phyloP scores from a whole-genome alignment of 805 yeast genomes.

The Zygosaccharomyces pseudorouxii region DNA sequence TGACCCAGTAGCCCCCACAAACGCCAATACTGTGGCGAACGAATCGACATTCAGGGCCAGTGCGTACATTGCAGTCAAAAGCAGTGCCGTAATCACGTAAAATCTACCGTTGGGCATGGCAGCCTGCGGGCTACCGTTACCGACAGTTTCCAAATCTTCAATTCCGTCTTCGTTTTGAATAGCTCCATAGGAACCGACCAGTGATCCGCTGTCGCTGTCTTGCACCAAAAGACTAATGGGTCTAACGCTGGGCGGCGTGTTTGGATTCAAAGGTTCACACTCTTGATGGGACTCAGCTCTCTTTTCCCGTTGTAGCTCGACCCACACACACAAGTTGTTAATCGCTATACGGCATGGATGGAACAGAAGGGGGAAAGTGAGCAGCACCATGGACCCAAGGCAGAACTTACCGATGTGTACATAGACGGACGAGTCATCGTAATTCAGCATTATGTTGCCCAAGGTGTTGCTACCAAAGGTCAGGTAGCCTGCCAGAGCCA shows the following conservation, averaged over 20 bases:
- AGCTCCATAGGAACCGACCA: constrained; percentile 4
- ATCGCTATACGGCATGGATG: constrained; percentile 75
- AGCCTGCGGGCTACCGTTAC: constrained; percentile 1
- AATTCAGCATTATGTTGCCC: constrained; percentile 69
- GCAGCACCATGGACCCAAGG: constrained; percentile 65
- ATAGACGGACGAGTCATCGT: constrained; percentile 47
- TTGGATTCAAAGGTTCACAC: not conserved
- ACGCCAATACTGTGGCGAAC: constrained; percentile 73
- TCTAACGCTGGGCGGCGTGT: not conserved
- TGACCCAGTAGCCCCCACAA: constrained; percentile 92
- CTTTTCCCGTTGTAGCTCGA: constrained; percentile 25
- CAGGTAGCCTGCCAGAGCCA: constrained; percentile 66
- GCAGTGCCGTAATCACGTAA: constrained; percentile 40
- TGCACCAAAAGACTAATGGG: constrained; percentile 14
- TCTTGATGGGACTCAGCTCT: constrained; percentile 3
- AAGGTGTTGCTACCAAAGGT: constrained; percentile 62
- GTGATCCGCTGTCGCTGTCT: constrained; percentile 14
- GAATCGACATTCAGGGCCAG: constrained; percentile 66
- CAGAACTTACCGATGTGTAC: constrained; percentile 54
- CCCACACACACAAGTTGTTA: constrained; percentile 58
- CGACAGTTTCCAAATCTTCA: constrained; percentile 1
- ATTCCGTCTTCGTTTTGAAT: not conserved
- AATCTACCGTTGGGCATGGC: constrained; percentile 20
- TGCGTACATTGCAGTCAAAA: constrained; percentile 49
- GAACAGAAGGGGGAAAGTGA: constrained; percentile 74